Evolutionary conservation across 306 rosid genomes (phyloP).

Genomic region (Pueraria montana): DNA sequence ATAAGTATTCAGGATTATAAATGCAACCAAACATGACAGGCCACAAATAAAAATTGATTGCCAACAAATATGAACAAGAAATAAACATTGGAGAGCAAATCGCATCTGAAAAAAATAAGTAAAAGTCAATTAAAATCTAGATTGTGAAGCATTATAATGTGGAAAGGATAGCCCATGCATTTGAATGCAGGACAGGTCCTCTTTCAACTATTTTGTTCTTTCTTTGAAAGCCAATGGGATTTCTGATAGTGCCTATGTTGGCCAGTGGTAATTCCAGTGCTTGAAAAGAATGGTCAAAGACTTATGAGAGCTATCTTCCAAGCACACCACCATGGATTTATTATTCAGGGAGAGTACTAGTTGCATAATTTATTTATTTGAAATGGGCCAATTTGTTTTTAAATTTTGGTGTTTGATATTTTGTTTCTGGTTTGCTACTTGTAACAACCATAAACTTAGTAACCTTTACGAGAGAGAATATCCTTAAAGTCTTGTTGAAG

Average conservation of each 20-base stretch:
- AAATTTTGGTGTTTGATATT: neutral
- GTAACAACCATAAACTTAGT: neutral
- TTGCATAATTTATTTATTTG: neutral
- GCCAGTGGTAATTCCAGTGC: neutral
- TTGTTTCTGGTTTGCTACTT: neutral
- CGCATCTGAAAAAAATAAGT: neutral
- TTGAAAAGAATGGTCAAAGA: neutral
- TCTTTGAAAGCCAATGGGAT: neutral
- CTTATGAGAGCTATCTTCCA: neutral
- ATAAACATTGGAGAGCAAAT: neutral
- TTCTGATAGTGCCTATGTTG: neutral
- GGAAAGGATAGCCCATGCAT: neutral
- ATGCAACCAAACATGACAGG: conserved; percentile 4
- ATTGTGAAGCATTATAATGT: neutral
- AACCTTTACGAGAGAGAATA: neutral
- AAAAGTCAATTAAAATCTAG: neutral
- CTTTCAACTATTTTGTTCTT: neutral
- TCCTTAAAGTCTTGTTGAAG: neutral
- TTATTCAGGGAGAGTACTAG: conserved; percentile 12
- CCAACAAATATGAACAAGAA: conserved; percentile 21
- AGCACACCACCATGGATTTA: neutral
- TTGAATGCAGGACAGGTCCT: neutral
- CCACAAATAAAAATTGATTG: conserved; percentile 1
- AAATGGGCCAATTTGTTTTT: neutral
- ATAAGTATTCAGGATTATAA: neutral